phyloP scores from a whole-genome alignment of 1,139 yeast genomes.

The Zygosaccharomyces sapae region DNA sequence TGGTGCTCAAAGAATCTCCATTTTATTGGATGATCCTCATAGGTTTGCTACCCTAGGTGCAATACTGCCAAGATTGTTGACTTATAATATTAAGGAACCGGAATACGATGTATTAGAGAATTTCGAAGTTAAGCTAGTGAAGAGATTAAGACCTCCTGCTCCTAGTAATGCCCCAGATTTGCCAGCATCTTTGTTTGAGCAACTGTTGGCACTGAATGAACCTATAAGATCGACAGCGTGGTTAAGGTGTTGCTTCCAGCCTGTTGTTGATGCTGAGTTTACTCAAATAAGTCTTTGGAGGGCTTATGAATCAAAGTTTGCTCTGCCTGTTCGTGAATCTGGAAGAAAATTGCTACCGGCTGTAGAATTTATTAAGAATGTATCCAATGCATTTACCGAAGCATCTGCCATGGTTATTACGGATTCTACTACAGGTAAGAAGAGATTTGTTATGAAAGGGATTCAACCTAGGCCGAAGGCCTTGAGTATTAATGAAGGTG shows the following conservation, averaged over 20 bases:
- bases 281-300: conserved; percentile 97
- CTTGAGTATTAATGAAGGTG: conserved; percentile 39
- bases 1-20: conserved; percentile 40
- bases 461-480: conserved; percentile 62
- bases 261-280: conserved; percentile 72
- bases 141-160: conserved; percentile 45
- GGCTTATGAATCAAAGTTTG: conserved; percentile 83
- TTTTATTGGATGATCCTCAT: conserved; percentile 38
- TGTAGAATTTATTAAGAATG: conserved; percentile 93
- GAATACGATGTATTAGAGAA: conserved; percentile 37
- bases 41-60: conserved; percentile 50
- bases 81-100: conserved; percentile 44
- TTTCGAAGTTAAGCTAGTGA: conserved; percentile 42
- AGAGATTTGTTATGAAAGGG: conserved; percentile 88
- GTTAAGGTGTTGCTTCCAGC: conserved; percentile 90
- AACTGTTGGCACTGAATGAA: conserved; percentile 65
- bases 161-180: conserved; percentile 61
- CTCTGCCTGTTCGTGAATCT: conserved; percentile 44
- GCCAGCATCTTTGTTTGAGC: conserved; percentile 54
- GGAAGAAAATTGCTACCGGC: conserved; percentile 76
- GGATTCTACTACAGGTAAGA: conserved; percentile 53
- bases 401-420: conserved; percentile 90
- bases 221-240: conserved; percentile 92
- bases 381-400: conserved; percentile 82
- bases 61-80: conserved; percentile 59